phyloP scores from a whole-genome alignment of 176 grass and related monocot genomes.

The Raddia distichophylla region DNA sequence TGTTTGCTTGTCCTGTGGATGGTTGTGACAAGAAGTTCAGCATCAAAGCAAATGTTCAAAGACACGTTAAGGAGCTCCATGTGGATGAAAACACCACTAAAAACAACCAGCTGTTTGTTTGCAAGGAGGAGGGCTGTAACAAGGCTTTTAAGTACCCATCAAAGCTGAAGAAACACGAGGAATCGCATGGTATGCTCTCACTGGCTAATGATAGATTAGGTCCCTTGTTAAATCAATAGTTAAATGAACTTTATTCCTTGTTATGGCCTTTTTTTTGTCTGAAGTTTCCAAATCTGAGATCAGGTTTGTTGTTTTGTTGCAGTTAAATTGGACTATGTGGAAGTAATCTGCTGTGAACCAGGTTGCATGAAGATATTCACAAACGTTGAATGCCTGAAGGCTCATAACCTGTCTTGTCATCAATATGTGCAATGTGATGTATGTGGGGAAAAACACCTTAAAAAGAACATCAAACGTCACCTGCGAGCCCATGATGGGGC shows the following conservation, averaged over 20 bases:
- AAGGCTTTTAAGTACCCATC: conserved; percentile 72
- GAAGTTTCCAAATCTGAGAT: background rate
- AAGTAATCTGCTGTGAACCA: conserved; percentile 66
- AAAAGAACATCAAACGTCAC: conserved; percentile 72
- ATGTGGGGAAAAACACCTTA: conserved; percentile 61
- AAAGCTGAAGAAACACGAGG: conserved; percentile 72
- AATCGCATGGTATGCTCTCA: conserved; percentile 57
- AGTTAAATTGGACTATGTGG: conserved; percentile 66
- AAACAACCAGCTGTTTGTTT: conserved; percentile 49
- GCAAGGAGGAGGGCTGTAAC: conserved; percentile 66
- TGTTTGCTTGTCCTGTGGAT: conserved; percentile 56
- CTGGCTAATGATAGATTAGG: background rate
- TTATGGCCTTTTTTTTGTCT: background rate
- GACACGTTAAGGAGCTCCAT: conserved; percentile 64
- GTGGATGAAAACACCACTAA: conserved; percentile 29
- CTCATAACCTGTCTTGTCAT: conserved; percentile 61
- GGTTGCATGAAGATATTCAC: conserved; percentile 71
- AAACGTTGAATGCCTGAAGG: conserved; percentile 54
- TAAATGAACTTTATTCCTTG: conserved; percentile 2
- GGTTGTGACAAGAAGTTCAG: conserved; percentile 57
- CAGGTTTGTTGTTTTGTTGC: conserved; percentile 19
- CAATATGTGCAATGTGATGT: conserved; percentile 49
- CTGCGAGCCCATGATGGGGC: conserved; percentile 27
- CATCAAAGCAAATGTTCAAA: conserved; percentile 65
- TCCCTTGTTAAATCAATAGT: background rate